Evolutionary conservation across 1,284 basidiomycete species (phyloP).

Genomic region (Dichomitus squalens): DNA sequence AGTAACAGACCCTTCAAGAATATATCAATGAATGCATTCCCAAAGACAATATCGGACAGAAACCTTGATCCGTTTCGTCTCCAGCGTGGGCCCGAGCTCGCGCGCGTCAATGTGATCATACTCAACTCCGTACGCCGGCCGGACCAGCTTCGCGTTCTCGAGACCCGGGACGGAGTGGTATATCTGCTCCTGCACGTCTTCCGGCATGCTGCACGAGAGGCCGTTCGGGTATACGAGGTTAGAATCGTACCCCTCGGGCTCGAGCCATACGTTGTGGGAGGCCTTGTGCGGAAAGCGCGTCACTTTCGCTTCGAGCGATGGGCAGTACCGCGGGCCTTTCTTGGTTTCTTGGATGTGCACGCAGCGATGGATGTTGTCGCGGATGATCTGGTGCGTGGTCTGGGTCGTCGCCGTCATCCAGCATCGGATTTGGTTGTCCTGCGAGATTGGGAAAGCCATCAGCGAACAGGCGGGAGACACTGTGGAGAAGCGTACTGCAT

Average conservation of each 20-base stretch:
- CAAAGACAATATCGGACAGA: neutral
- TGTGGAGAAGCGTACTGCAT: conserved; percentile 36
- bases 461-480: too few relatives aligned
- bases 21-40: neutral
- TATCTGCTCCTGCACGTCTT: conserved; percentile 80
- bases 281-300: conserved; percentile 75
- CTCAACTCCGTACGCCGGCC: conserved; percentile 90
- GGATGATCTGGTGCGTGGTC: conserved; percentile 73
- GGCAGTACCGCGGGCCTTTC: conserved; percentile 90
- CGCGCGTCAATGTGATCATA: conserved; percentile 91
- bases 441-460: neutral
- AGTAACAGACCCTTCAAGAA: conserved; percentile 73
- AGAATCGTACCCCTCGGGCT: conserved; percentile 89
- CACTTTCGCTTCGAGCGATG: conserved; percentile 88
- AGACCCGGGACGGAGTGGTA: conserved; percentile 84
- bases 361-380: conserved; percentile 73
- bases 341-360: conserved; percentile 88
- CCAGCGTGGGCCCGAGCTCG: conserved; percentile 75
- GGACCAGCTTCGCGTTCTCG: conserved; percentile 80
- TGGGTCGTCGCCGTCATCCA: conserved; percentile 76
- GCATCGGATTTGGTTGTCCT: conserved; percentile 76
- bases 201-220: conserved; percentile 83
- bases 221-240: conserved; percentile 91
- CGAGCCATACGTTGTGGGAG: conserved; percentile 83
- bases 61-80: conserved; percentile 81